Conservation (phyloP, 352 stramenopile species). For the Phytophthora boehmeriae region DNA sequence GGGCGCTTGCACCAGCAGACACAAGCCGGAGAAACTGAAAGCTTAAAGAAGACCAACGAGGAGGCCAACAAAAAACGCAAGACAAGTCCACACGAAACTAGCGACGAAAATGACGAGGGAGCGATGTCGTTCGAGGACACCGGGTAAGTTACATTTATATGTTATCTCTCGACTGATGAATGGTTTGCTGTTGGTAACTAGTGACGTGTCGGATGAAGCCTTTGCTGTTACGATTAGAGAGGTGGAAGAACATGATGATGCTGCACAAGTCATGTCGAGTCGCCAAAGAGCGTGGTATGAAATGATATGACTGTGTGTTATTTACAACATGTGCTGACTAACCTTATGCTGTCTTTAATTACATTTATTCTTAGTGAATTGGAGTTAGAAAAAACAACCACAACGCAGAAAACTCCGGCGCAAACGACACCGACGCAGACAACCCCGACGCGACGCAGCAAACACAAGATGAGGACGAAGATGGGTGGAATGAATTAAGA, state of each 20-base stretch:
- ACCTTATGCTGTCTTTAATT: too few relatives aligned
- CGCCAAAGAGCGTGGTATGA: too few relatives aligned
- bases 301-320: too few relatives aligned
- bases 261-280: too few relatives aligned
- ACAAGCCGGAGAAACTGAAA: neutral
- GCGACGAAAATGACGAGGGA: neutral
- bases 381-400: too few relatives aligned
- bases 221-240: neutral
- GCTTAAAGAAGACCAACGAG: neutral
- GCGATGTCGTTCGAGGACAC: neutral
- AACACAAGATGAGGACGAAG: neutral
- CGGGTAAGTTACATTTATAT: neutral
- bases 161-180: neutral
- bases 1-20: neutral
- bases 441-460: too few relatives aligned
- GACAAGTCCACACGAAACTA: neutral
- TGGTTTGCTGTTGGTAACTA: too few relatives aligned
- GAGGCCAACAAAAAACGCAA: slow-evolving; percentile 1
- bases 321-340: too few relatives aligned
- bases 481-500: slow-evolving; percentile 7
- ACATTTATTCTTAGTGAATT: too few relatives aligned
- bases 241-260: too few relatives aligned
- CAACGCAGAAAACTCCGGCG: too few relatives aligned
- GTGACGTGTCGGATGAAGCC: neutral
- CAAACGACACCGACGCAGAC: too few relatives aligned